A percentile compares a stretch with the other conserved stretches of the same genome.
Conservation (phyloP, 2,329 filamentous ascomycete genomes). For the Talaromyces funiculosus region DNA sequence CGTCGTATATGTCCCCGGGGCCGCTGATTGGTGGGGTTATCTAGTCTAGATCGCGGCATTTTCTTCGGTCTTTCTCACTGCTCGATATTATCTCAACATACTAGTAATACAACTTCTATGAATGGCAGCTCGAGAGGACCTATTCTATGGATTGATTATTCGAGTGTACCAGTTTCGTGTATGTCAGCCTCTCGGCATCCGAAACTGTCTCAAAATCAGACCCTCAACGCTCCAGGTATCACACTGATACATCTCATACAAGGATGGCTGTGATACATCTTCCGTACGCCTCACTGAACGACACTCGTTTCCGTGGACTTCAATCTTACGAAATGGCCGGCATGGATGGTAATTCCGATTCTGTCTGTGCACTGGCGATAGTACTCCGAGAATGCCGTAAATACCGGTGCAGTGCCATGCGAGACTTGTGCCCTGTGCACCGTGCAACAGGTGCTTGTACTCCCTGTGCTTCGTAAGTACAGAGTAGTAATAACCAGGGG, state of each 20-base stretch:
- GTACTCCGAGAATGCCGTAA: too few relatives aligned
- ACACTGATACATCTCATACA: background rate
- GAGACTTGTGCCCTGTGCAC: background rate
- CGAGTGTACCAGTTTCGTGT: too few relatives aligned
- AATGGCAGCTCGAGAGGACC: too few relatives aligned
- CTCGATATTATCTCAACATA: background rate
- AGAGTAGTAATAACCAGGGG: background rate
- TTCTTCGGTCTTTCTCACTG: background rate
- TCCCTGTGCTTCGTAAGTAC: background rate
- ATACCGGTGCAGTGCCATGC: too few relatives aligned
- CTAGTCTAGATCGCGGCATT: constrained; percentile 1
- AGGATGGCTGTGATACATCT: background rate
- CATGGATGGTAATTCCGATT: background rate
- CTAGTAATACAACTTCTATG: background rate
- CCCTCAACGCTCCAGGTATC: constrained; percentile 1
- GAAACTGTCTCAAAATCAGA: background rate
- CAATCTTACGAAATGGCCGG: background rate
- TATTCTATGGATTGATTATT: too few relatives aligned
- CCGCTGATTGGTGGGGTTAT: background rate
- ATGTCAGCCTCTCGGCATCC: background rate
- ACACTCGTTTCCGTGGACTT: background rate
- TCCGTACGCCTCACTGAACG: background rate
- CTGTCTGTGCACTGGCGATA: background rate
- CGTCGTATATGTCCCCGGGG: background rate
- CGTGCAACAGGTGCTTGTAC: background rate